Conservation (phyloP, 2,329 filamentous ascomycete species). For the Plenodomus biglobosus region DNA sequence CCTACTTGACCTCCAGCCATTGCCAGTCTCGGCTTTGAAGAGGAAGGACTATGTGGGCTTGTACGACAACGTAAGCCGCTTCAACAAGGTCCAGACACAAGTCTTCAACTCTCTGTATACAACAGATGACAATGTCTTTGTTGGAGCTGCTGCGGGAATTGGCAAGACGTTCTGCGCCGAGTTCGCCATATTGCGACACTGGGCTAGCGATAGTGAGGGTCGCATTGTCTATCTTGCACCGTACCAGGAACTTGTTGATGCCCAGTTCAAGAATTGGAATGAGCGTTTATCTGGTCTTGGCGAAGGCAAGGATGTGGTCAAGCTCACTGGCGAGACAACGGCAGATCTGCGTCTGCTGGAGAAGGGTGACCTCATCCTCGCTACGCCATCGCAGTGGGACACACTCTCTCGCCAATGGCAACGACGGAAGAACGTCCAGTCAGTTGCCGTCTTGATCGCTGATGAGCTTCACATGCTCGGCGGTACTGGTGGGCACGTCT, state of each 20-base stretch:
- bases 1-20: conserved; percentile 84
- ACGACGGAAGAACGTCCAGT: conserved; percentile 90
- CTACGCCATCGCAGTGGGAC: conserved; percentile 94
- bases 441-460: conserved; percentile 86
- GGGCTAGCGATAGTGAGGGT: conserved; percentile 70
- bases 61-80: conserved; percentile 81
- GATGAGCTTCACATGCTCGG: conserved; percentile 95
- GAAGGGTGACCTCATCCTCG: conserved; percentile 82
- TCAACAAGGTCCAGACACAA: conserved; percentile 98
- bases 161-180: conserved; percentile 98
- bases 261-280: conserved; percentile 80
- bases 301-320: conserved; percentile 87
- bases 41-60: conserved; percentile 76
- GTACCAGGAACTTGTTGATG: conserved; percentile 89
- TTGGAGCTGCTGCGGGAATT: conserved; percentile 90
- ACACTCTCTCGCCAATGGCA: conserved; percentile 95
- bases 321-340: conserved; percentile 89
- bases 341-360: conserved; percentile 88
- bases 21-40: conserved; percentile 88
- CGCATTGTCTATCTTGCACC: conserved; percentile 93
- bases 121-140: conserved; percentile 88
- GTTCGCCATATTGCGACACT: conserved; percentile 86
- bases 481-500: conserved; percentile 81
- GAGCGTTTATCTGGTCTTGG: conserved; percentile 69
- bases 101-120: conserved; percentile 92